Evolutionary conservation across 1,139 yeast species (phyloP).

Genomic region (Candida glucosophila): DNA sequence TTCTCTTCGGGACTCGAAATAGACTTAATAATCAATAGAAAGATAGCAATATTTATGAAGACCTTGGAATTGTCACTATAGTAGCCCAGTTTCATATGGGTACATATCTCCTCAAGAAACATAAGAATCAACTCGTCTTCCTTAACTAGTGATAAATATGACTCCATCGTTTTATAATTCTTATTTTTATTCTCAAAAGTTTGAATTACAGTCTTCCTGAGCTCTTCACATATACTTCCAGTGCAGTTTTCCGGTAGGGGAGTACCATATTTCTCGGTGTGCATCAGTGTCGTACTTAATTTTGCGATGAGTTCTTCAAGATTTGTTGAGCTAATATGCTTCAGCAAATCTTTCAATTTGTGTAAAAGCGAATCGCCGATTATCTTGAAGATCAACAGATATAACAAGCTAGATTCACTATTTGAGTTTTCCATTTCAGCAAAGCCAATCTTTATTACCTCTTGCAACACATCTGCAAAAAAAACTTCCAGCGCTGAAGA

Average conservation of each 20-base stretch:
- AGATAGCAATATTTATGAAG: constrained; percentile 19
- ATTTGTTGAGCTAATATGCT: too few species aligned
- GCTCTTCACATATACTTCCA: constrained; percentile 4
- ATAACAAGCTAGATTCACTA: constrained; percentile 13
- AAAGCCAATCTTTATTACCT: constrained; percentile 16
- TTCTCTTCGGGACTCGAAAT: too few species aligned
- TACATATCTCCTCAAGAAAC: constrained; percentile 11
- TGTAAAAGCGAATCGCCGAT: constrained; percentile 13
- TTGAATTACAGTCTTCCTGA: constrained; percentile 4
- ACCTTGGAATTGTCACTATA: constrained; percentile 20
- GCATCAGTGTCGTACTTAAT: too few species aligned
- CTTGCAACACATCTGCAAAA: constrained; percentile 12
- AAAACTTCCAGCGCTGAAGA: constrained; percentile 6
- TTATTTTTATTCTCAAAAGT: constrained; percentile 3
- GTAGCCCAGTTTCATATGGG: constrained; percentile 11
- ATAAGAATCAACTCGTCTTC: constrained; percentile 8
- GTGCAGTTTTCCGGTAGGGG: too few species aligned
- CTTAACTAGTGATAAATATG: constrained; percentile 3
- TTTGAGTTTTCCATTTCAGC: constrained; percentile 6
- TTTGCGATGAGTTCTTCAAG: too few species aligned
- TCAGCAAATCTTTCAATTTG: constrained; percentile 9
- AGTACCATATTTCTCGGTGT: too few species aligned
- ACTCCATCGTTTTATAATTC: constrained; percentile 3
- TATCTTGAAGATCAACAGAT: constrained; percentile 17
- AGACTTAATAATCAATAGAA: too few species aligned